Percentiles rank a stretch among this genome's conserved stretches.
These are phyloP conservation scores for Juglanconis sp. DNA, from an alignment of 2,329 filamentous ascomycete genomes.

Conservation along the genomic window DNA sequence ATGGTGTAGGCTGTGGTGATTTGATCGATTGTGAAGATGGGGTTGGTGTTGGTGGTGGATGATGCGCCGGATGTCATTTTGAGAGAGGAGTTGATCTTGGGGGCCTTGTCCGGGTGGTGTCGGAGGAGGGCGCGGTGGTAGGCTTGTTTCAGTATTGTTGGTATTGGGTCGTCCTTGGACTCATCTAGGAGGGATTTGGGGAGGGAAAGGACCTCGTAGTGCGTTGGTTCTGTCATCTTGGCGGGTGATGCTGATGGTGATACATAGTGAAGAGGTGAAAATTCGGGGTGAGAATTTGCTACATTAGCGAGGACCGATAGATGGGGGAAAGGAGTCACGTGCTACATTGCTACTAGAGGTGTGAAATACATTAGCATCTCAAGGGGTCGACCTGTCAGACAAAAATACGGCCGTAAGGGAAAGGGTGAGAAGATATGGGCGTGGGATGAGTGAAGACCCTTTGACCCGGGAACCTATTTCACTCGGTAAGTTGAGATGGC, in stretches of 20 bases:
- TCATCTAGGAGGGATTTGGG: constrained; percentile 45
- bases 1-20: constrained; percentile 58
- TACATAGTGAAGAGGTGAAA: neutral
- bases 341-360: neutral
- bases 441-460: neutral
- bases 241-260: neutral
- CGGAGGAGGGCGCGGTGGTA: constrained; percentile 63
- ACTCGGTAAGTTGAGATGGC: neutral
- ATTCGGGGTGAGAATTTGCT: neutral
- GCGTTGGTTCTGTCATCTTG: constrained; percentile 36
- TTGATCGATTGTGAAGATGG: constrained; percentile 53
- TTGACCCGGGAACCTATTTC: neutral
- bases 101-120: constrained; percentile 62
- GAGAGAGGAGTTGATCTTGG: neutral
- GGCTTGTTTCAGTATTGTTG: constrained; percentile 55
- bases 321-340: constrained; percentile 11
- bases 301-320: neutral
- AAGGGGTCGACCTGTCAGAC: neutral
- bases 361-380: neutral
- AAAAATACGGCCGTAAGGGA: neutral
- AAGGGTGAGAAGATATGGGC: neutral
- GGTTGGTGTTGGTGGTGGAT: constrained; percentile 42
- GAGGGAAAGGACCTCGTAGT: constrained; percentile 61
- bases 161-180: constrained; percentile 33
- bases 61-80: constrained; percentile 44